Evolutionary conservation across 2,329 filamentous ascomycete species (phyloP).

Genomic region (Arthroderma sp.): DNA sequence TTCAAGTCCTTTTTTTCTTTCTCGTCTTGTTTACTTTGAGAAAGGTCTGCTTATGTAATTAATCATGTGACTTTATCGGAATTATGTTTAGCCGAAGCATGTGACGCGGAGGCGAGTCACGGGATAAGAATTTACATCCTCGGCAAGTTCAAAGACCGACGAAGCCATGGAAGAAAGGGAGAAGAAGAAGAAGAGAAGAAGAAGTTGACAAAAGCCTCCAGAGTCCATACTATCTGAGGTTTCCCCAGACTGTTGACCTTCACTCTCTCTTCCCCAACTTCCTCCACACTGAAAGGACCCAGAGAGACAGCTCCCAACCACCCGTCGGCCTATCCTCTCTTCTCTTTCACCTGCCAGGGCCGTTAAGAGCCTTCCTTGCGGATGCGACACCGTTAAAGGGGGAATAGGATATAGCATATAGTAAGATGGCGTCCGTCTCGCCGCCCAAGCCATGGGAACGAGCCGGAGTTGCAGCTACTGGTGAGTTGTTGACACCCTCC

Average conservation of each 20-base stretch:
- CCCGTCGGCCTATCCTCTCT: background rate
- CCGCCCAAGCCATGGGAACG: conserved; percentile 97
- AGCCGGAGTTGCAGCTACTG: conserved; percentile 45
- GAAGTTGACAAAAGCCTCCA: background rate
- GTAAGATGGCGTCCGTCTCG: conserved; percentile 51
- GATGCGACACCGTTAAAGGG: background rate
- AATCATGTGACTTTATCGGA: background rate
- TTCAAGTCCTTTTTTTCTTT: too few species aligned
- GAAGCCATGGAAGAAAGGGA: background rate
- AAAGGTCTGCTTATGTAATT: too few species aligned
- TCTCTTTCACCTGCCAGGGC: too few species aligned
- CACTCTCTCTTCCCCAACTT: background rate
- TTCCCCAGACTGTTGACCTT: background rate
- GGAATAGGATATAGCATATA: background rate
- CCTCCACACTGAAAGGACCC: background rate
- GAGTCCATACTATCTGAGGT: background rate
- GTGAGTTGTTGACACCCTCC: conserved; percentile 32
- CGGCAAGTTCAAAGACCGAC: background rate
- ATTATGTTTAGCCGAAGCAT: background rate
- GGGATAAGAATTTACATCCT: background rate
- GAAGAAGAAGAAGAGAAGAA: background rate
- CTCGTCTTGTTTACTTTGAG: too few species aligned
- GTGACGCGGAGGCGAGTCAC: background rate
- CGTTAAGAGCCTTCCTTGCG: background rate
- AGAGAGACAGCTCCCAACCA: background rate